Conservation (phyloP, 495 filamentous ascomycete genomes). For the Daldinia bambusicola region DNA sequence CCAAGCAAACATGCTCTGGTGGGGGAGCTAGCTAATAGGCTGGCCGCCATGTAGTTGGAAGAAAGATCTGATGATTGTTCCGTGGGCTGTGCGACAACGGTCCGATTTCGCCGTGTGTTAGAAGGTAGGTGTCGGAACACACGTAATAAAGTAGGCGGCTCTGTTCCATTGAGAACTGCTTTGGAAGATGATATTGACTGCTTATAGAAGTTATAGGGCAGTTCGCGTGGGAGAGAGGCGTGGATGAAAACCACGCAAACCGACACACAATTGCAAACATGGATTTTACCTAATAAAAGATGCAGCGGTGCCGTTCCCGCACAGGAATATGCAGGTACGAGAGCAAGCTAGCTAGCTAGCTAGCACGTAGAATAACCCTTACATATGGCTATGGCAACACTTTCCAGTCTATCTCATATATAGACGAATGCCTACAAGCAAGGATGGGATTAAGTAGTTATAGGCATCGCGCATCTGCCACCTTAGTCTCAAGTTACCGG, state of each 20-base stretch:
- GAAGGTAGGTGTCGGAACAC: background rate
- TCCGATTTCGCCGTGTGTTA: background rate
- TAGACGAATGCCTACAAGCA: background rate
- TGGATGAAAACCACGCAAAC: background rate
- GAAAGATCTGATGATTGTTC: background rate
- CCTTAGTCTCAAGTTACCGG: background rate
- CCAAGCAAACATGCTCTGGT: constrained; percentile 5
- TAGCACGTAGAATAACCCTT: background rate
- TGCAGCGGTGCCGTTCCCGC: background rate
- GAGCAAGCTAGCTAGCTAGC: background rate
- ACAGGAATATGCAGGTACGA: constrained; percentile 1
- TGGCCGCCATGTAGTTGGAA: background rate
- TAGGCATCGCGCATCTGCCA: background rate
- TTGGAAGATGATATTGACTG: background rate
- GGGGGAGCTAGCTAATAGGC: background rate
- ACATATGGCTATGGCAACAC: background rate
- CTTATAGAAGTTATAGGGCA: background rate
- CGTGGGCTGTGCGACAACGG: background rate
- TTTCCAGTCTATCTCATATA: background rate
- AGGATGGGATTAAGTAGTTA: background rate
- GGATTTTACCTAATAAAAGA: background rate
- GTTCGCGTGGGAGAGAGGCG: background rate
- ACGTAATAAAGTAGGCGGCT: background rate
- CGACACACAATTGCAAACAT: background rate
- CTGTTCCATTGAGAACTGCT: background rate